phyloP scores from a whole-genome alignment of 2,329 filamentous ascomycete species.

The Grosmannia serpens region DNA sequence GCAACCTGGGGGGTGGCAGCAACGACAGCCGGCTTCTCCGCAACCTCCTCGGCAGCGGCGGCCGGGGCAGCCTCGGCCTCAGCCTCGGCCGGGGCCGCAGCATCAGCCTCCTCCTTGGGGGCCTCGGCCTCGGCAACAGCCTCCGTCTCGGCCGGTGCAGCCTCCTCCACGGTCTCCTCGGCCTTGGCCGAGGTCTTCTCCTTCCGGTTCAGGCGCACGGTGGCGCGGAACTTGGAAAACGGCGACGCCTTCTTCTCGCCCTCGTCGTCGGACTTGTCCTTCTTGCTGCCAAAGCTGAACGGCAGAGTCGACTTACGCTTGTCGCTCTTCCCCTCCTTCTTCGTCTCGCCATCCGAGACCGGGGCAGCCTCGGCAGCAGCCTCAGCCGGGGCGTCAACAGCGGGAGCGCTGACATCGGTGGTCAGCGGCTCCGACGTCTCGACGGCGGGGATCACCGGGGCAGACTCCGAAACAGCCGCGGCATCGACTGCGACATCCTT shows the following conservation, averaged over 20 bases:
- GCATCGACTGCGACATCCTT: slow-evolving; percentile 31
- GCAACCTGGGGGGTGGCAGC: slow-evolving; percentile 35
- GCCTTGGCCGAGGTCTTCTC: slow-evolving; percentile 31
- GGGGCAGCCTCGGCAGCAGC: slow-evolving; percentile 23
- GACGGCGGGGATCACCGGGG: slow-evolving; percentile 48
- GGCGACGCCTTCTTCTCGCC: slow-evolving; percentile 43
- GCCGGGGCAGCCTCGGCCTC: slow-evolving; percentile 15
- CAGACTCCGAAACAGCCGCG: slow-evolving; percentile 35
- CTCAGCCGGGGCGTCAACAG: slow-evolving; percentile 33
- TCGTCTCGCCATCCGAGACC: slow-evolving; percentile 40
- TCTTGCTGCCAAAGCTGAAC: slow-evolving; percentile 65
- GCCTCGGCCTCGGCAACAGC: slow-evolving; percentile 2
- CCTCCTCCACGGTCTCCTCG: slow-evolving; percentile 21
- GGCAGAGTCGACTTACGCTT: slow-evolving; percentile 73
- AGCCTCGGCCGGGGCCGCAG: slow-evolving; percentile 18
- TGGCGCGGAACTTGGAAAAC: slow-evolving; percentile 51
- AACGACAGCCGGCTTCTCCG: slow-evolving; percentile 22
- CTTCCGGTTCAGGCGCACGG: slow-evolving; percentile 36
- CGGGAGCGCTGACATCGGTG: slow-evolving; percentile 38
- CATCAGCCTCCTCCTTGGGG: slow-evolving; percentile 14
- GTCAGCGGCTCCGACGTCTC: slow-evolving; percentile 45
- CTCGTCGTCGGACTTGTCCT: slow-evolving; percentile 59
- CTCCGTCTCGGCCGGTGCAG: slow-evolving; percentile 21
- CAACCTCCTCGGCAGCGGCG: slow-evolving; percentile 19
- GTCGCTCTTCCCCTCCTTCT: slow-evolving; percentile 54